Evolutionary conservation across 495 filamentous ascomycete species (phyloP).

Genomic region (Aspergillus avenaceus): DNA sequence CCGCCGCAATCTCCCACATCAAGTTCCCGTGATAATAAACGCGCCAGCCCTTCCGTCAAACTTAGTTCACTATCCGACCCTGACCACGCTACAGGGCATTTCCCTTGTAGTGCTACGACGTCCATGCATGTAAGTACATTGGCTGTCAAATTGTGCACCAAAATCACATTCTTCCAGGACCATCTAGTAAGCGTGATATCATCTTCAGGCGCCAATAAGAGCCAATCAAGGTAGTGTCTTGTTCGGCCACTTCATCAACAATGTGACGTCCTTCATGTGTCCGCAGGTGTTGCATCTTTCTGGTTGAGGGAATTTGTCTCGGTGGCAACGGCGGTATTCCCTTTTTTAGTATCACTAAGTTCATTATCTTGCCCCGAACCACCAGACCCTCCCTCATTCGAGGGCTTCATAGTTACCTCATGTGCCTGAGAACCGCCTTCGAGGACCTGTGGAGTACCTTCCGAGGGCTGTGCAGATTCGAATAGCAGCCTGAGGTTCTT

Average conservation of each 20-base stretch:
- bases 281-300: conserved; percentile 11
- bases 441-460: conserved; percentile 24
- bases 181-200: too few species aligned
- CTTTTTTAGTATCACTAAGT: conserved; percentile 16
- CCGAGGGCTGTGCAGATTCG: conserved; percentile 27
- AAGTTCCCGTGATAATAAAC: conserved; percentile 1
- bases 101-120: conserved; percentile 13
- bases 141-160: not conserved
- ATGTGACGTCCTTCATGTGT: conserved; percentile 14
- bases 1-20: conserved; percentile 10
- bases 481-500: conserved; percentile 60
- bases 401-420: conserved; percentile 17
- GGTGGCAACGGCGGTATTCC: conserved; percentile 1
- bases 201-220: conserved; percentile 4
- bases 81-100: conserved; percentile 6
- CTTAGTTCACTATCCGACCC: not conserved
- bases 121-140: conserved; percentile 16
- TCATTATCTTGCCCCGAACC: conserved; percentile 8
- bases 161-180: not conserved
- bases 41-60: not conserved
- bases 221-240: conserved; percentile 1
- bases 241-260: not conserved
- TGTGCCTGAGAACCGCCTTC: conserved; percentile 25
- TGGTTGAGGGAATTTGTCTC: conserved; percentile 14
- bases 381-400: conserved; percentile 10